phyloP scores from a whole-genome alignment of 192 early-diverging fungal genomes.

The Rhizoclosmatium sp. region DNA sequence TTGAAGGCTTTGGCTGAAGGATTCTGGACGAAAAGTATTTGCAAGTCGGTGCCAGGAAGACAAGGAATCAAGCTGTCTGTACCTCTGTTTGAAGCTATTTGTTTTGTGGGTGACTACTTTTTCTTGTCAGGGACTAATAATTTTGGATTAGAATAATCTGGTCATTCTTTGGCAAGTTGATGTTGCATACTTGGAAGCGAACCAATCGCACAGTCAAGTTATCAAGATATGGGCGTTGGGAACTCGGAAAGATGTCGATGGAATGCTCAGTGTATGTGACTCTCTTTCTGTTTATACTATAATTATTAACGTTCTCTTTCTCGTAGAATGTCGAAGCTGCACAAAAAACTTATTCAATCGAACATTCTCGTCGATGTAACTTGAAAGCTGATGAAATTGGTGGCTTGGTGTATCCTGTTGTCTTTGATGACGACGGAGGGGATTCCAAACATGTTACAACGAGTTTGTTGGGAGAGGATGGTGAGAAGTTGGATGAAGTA shows the following conservation, averaged over 20 bases:
- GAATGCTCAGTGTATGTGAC: too few relatives aligned
- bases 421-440: slow-evolving; percentile 14
- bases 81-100: too few relatives aligned
- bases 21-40: background rate
- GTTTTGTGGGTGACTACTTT: too few relatives aligned
- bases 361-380: slow-evolving; percentile 18
- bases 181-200: slow-evolving; percentile 29
- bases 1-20: slow-evolving; percentile 1
- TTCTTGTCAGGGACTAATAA: too few relatives aligned
- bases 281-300: too few relatives aligned
- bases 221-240: slow-evolving; percentile 35
- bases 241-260: slow-evolving; percentile 21
- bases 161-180: slow-evolving; percentile 45
- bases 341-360: slow-evolving; percentile 19
- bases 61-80: too few relatives aligned
- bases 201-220: slow-evolving; percentile 22
- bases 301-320: background rate
- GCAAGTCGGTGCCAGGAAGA: background rate
- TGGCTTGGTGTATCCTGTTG: slow-evolving; percentile 3
- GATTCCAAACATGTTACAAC: slow-evolving; percentile 4
- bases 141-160: slow-evolving; percentile 28
- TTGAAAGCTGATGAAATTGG: background rate
- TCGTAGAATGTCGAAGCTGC: slow-evolving; percentile 9
- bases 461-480: background rate
- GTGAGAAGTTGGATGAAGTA: background rate